Evolutionary conservation across 2,329 filamentous ascomycete species (phyloP).

Genomic region (Leptographium flavum): DNA sequence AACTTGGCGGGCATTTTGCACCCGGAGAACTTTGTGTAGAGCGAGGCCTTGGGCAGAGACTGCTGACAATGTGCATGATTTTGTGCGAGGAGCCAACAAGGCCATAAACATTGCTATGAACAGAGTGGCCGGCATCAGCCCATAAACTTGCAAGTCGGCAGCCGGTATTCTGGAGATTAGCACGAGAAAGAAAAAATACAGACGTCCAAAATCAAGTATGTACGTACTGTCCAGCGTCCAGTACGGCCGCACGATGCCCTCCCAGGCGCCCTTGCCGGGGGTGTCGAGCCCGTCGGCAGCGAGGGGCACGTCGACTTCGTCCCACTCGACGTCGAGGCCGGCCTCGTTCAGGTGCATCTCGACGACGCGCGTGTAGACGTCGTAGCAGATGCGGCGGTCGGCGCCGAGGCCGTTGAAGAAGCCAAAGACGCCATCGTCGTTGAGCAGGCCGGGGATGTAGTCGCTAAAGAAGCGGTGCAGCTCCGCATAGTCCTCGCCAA

Average conservation of each 20-base stretch:
- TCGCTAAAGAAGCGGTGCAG: conserved; percentile 81
- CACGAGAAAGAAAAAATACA: conserved; percentile 5
- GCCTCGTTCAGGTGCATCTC: conserved; percentile 85
- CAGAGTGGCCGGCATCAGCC: conserved; percentile 28
- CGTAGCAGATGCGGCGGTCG: conserved; percentile 84
- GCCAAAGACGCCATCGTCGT: conserved; percentile 59
- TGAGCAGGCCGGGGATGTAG: conserved; percentile 65
- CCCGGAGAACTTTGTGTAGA: conserved; percentile 44
- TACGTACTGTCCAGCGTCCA: conserved; percentile 66
- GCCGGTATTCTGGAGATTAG: conserved; percentile 41
- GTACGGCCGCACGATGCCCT: conserved; percentile 75
- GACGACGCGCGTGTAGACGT: conserved; percentile 84
- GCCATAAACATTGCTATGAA: too few species aligned
- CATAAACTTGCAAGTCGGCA: conserved; percentile 64
- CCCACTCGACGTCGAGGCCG: conserved; percentile 81
- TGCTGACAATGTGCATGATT: background rate
- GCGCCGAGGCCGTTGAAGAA: conserved; percentile 89
- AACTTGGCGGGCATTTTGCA: conserved; percentile 51
- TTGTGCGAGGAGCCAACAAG: too few species aligned
- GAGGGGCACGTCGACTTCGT: conserved; percentile 59
- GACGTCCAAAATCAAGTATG: conserved; percentile 3
- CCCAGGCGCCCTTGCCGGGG: conserved; percentile 64
- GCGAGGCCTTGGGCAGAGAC: background rate
- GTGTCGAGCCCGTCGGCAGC: conserved; percentile 50
- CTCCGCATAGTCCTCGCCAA: conserved; percentile 83